Conservation (phyloP, 2,329 filamentous ascomycete species). For the Calycina herbarum region DNA sequence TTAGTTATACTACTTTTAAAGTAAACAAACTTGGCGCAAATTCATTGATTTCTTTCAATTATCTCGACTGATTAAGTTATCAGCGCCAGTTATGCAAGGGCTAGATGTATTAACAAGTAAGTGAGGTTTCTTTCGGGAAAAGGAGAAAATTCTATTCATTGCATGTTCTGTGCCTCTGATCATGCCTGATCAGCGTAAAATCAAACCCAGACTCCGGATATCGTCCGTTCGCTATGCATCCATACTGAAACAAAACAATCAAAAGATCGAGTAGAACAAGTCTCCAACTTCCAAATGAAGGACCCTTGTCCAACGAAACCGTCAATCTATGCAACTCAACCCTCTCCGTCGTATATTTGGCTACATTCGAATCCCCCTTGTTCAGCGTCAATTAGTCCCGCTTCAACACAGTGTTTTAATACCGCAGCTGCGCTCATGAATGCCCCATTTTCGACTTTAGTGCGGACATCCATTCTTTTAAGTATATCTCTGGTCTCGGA, state of each 20-base stretch:
- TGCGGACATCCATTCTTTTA: slow-evolving; percentile 48
- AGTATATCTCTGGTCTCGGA: slow-evolving; percentile 53
- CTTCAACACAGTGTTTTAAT: slow-evolving; percentile 23
- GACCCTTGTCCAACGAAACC: neutral
- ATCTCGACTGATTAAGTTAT: too few relatives aligned
- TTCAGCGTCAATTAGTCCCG: slow-evolving; percentile 28
- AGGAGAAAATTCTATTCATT: too few relatives aligned
- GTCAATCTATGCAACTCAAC: neutral
- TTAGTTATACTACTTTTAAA: too few relatives aligned
- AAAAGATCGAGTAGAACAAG: neutral
- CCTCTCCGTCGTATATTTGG: neutral
- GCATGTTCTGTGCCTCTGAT: neutral
- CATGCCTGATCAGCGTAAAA: neutral
- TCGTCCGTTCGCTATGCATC: slow-evolving; percentile 1
- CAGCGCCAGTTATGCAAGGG: too few relatives aligned
- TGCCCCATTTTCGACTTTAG: slow-evolving; percentile 25
- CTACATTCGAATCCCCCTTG: slow-evolving; percentile 14
- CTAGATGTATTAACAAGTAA: too few relatives aligned
- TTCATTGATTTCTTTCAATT: too few relatives aligned
- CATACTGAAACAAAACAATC: neutral
- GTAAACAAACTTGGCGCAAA: too few relatives aligned
- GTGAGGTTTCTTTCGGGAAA: too few relatives aligned
- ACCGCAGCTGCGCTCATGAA: slow-evolving; percentile 28
- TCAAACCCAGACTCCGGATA: neutral
- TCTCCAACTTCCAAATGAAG: neutral